These are phyloP conservation scores for Hypoxylon rubiginosum DNA, from an alignment of 2,329 filamentous ascomycete genomes.

Conservation along the genomic window DNA sequence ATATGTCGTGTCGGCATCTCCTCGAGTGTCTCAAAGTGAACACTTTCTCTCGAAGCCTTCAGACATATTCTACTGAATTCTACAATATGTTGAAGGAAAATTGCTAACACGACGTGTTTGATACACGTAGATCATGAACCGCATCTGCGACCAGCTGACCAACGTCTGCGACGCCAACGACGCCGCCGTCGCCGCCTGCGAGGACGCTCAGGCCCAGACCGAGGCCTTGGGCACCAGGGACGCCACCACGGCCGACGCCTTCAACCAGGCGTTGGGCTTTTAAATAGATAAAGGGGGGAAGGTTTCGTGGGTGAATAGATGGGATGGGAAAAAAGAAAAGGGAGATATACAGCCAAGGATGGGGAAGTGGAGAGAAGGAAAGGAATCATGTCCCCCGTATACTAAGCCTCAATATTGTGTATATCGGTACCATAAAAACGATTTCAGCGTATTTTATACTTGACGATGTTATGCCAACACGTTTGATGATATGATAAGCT, in stretches of 20 bases:
- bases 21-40: too few relatives aligned
- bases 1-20: too few relatives aligned
- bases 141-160: slow-evolving; percentile 71
- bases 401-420: too few relatives aligned
- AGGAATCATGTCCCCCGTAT: background rate
- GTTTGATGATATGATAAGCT: background rate
- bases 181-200: slow-evolving; percentile 64
- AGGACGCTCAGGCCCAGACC: slow-evolving; percentile 64
- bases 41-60: too few relatives aligned
- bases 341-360: too few relatives aligned
- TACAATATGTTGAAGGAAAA: too few relatives aligned
- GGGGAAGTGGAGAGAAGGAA: slow-evolving; percentile 20
- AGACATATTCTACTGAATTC: too few relatives aligned
- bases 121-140: slow-evolving; percentile 75
- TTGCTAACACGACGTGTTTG: too few relatives aligned
- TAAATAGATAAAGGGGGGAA: slow-evolving; percentile 23
- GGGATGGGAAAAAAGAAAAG: too few relatives aligned
- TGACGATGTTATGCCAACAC: background rate
- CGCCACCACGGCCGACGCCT: slow-evolving; percentile 62
- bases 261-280: slow-evolving; percentile 59
- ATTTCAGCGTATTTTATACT: slow-evolving; percentile 1
- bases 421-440: too few relatives aligned
- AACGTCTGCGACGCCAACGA: slow-evolving; percentile 72
- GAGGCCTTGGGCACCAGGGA: slow-evolving; percentile 63
- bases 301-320: too few relatives aligned